Evolutionary conservation across 257 asterid genomes (phyloP), one percentile per base, ranked within the genome.

Genomic region (Haberlea rhodopensis): DNA sequence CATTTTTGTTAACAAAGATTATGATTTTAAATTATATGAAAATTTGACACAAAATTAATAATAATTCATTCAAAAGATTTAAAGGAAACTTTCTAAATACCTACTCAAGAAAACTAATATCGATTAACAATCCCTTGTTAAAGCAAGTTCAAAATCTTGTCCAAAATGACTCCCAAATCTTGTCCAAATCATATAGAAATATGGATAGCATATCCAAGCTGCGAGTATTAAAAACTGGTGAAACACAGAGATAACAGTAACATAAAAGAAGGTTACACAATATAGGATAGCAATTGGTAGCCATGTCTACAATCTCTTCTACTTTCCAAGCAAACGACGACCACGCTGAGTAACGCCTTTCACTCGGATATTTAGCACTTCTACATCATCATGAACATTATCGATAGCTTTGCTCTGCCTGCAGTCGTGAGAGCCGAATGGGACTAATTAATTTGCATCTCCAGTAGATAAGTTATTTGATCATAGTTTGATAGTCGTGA

Each of bases 381-480:
- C 95, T 59, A 85, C 85, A 10, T 85, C 92, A n/a, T 79, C 86
- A 62, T 79, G 71, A 66, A 87, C 58, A 66, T 79, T 86, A 68
- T 71, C 84, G 79, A 87, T 37, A 63, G 88, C 79, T 67, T 69
- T 76, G 78, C 71, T 85, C 72, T 85, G 86, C 84, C 95, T 87
- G 78, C 75, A 80, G 58, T 60, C n/a, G n/a, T n/a, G n/a, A n/a
- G n/a, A n/a, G n/a, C n/a, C 52, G 27, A 40, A 22, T 18, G 52
- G 29, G 67, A 56, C 13, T 34, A 53, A 10, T 31, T 54, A 58
- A 23, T 22, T 19, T 43, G 5, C 8, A 69, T 52, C 20, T 61
- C 25, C 18, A 40, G 15, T 3, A 2, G 49, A 40, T 40, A 1
- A 40, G 13, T 11, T 37, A 15, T 43, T 15, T 43, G 5, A 4